Percentiles rank a stretch among this genome's conserved stretches.
Conservation (phyloP, 2,329 filamentous ascomycete genomes). For the Epichloe aotearoae region DNA sequence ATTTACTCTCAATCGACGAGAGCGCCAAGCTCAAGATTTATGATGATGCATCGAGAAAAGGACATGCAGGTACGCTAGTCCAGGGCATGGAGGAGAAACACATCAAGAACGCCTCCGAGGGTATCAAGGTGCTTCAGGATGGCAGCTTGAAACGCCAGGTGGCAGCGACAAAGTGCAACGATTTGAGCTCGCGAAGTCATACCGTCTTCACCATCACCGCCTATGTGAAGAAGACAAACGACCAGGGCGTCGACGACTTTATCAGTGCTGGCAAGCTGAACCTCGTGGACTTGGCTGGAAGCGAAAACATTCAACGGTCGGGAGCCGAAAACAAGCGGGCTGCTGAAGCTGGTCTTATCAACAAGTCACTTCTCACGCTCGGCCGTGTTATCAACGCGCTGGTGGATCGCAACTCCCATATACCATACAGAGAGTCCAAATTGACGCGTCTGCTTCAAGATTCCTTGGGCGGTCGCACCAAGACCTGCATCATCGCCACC, state of each 20-base stretch:
- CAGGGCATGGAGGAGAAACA: slow-evolving; percentile 97
- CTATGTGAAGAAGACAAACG: slow-evolving; percentile 68
- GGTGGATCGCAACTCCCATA: slow-evolving; percentile 79
- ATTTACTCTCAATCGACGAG: slow-evolving; percentile 74
- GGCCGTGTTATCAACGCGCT: slow-evolving; percentile 95
- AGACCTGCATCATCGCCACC: slow-evolving; percentile 97
- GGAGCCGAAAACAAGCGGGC: slow-evolving; percentile 97
- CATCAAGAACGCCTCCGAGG: slow-evolving; percentile 71
- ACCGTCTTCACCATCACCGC: slow-evolving; percentile 95
- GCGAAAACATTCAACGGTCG: slow-evolving; percentile 93
- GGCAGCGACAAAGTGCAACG: slow-evolving; percentile 99
- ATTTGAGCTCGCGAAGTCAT: slow-evolving; percentile 91
- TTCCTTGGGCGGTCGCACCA: slow-evolving; percentile 86
- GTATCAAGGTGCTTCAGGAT: slow-evolving; percentile 76
- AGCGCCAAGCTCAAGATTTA: slow-evolving; percentile 84
- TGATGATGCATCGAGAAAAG: slow-evolving; percentile 77
- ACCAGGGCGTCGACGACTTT: slow-evolving; percentile 79
- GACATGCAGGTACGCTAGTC: slow-evolving; percentile 73
- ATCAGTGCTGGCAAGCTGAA: slow-evolving; percentile 90
- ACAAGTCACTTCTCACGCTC: slow-evolving; percentile 90
- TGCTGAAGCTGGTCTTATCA: slow-evolving; percentile 89
- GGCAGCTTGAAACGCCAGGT: slow-evolving; percentile 93
- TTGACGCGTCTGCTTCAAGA: slow-evolving; percentile 91
- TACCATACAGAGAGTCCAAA: slow-evolving; percentile 88
- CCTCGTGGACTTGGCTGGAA: slow-evolving; percentile 89